Evolutionary conservation across 2,329 filamentous ascomycete species (phyloP), one percentile per base, ranked within the genome.

Genomic region (Trichoderma asperellum): DNA sequence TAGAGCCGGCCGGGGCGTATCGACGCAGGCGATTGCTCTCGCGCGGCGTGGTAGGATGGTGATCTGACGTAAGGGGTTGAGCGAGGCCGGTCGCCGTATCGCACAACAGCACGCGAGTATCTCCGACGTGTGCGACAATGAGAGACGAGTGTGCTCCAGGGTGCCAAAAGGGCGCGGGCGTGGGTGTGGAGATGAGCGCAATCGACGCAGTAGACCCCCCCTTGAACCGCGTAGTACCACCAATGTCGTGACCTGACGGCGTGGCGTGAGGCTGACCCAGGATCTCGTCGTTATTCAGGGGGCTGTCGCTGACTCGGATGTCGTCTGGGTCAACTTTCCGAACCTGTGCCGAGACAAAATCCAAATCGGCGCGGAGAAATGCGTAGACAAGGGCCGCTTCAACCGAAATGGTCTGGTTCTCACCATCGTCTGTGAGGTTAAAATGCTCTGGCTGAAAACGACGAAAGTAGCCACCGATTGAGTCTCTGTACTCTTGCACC

Each of bases 141-240:
- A 99, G 82, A 0, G 94, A 96, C 0, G 92, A 93, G 4, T 93
- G 91, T 0, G 93, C 91, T 4, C 90, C 88, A 0, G 96, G 96
- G 75, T 98, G 93, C 96, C 96, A 99, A 80, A 97, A 99, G 0
- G 96, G 96, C 0, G 91, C 91, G 0, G 94, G 91, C 0, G 93
- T 96, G 0, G 95, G 94, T 0, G 96, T 98, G 0, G 94, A 97
- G 68, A 99, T 93, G 76, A 99, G 86, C 1, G 91, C 94, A 21
- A 97, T 84, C 21, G 93, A 97, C 53, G 93, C 94, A 1, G 96
- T 99, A 65, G 94, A 97, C 69, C 96, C 96, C 70, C 96, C 96
- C 76, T 94, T 92, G 84, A 98, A 98, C 70, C 93, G 91, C 34
- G 85, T 89, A 2, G 85, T 81, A 10, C 92, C 92, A 34, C 93